Percentiles rank a stretch among this genome's conserved stretches.
These are phyloP conservation scores for Hura crepitans DNA, from an alignment of 441 rosid genomes.

Conservation along the genomic window DNA sequence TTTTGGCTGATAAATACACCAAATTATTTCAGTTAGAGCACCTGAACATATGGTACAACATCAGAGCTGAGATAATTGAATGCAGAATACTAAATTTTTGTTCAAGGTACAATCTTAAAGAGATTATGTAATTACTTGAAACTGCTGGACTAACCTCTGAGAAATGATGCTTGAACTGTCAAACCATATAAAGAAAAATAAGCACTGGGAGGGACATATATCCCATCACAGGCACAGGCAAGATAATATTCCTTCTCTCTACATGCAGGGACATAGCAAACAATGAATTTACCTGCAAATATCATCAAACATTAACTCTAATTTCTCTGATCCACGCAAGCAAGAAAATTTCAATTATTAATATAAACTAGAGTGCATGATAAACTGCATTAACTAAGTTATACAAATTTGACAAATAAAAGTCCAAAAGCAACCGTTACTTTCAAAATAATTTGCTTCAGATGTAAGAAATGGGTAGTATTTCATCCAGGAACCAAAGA, in stretches of 20 bases:
- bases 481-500: neutral
- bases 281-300: slow-evolving; percentile 70
- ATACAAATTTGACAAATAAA: no score
- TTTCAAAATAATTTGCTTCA: neutral
- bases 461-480: neutral
- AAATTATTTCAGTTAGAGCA: neutral
- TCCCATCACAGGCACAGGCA: slow-evolving; percentile 80
- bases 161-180: slow-evolving; percentile 89
- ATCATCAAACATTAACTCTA: slow-evolving; percentile 16
- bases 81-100: neutral
- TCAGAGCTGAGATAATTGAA: neutral
- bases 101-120: neutral
- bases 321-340: slow-evolving; percentile 7
- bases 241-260: slow-evolving; percentile 87
- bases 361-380: neutral
- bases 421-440: neutral
- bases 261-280: slow-evolving; percentile 72
- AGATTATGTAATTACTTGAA: neutral
- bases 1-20: neutral
- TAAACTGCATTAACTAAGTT: neutral
- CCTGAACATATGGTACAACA: neutral
- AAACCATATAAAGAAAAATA: slow-evolving; percentile 84
- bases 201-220: slow-evolving; percentile 92
- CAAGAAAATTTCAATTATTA: neutral
- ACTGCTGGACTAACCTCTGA: slow-evolving; percentile 54